Base-by-base conservation (phyloP, 164 flowering plant species). In the Nymphaea colorata region DNA sequence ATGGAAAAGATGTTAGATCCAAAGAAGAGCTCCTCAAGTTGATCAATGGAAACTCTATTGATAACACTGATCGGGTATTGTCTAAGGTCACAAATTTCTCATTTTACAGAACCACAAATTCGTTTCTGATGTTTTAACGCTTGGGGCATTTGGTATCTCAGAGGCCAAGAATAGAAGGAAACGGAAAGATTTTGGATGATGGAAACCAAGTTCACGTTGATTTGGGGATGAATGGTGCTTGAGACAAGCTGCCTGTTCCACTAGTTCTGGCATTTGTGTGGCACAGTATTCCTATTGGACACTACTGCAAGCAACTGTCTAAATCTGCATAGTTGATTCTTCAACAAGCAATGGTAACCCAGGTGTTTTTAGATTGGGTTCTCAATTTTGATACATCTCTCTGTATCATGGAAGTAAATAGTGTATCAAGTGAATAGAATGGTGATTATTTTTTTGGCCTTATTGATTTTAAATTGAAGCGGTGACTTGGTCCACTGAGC, bases 11-110 rank as follows among this genome's bases (percentile, higher is more conserved):
- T 64, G 68, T 78, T 67, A 72, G 72, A 77, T 78, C 68, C 41
- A 85, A 79, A 73, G 96, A 88, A 76, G 98, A 87, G 73, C 79
- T 73, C 68, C 86, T 79, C 84, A 88, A 85, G 72, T 86, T 88
- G 67, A 64, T 86, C 77, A 92, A 90, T 69, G 96, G 94, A 65
- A 87, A 86, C 61, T 70, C 87, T 41, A 88, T 69, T 62, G 96
- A 92, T 67, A 73, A 85, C 36, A 71, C 82, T 3, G 97, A 87
- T 73, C 73, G 93, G 91, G 91, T 88, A 88, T 70, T 57, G 44
- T 47, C 5, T 43, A 17, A 25, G 36, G 36, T 25, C 36, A 25
- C 36, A 25, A 25, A 25, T 25, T 25, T 25, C 36, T 25, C 36
- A 25, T 25, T 25, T 25, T 25, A 25, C 36, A 25, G 36, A 25